A percentile compares a stretch with the other conserved stretches of the same genome.
phyloP scores from a whole-genome alignment of 2,329 filamentous ascomycete genomes.

The Fusarium sambucinum region DNA sequence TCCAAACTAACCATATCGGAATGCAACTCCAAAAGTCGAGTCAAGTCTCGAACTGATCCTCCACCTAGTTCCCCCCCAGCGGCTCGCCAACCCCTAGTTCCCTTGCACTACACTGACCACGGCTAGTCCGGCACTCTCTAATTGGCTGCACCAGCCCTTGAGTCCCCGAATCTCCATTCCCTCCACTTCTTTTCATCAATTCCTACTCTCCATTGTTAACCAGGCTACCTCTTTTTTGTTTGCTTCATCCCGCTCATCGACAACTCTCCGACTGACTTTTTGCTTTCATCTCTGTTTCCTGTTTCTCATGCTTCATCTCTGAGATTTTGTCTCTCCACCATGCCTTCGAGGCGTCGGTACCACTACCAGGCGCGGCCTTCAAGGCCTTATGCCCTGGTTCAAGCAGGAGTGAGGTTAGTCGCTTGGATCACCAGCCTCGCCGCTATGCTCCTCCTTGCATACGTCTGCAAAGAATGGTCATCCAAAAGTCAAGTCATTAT shows the following conservation, averaged over 20 bases:
- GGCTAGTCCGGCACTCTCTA: constrained; percentile 2
- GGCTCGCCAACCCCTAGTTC: constrained; percentile 31
- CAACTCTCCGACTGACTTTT: not conserved
- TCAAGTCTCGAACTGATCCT: constrained; percentile 14
- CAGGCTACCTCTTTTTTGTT: not conserved
- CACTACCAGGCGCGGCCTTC: constrained; percentile 25
- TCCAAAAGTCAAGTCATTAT: constrained; percentile 47
- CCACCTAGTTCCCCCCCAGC: not conserved
- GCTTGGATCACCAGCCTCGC: constrained; percentile 52
- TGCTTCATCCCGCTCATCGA: constrained; percentile 7
- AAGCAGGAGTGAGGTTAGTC: constrained; percentile 46
- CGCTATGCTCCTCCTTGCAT: constrained; percentile 51
- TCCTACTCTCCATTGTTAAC: constrained; percentile 19
- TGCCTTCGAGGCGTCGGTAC: constrained; percentile 35
- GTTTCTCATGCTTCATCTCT: constrained; percentile 18
- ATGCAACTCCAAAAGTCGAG: constrained; percentile 16
- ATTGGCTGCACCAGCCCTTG: constrained; percentile 22
- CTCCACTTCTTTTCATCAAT: constrained; percentile 32
- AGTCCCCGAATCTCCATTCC: constrained; percentile 11
- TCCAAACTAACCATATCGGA: constrained; percentile 29
- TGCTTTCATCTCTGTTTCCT: not conserved
- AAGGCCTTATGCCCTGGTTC: constrained; percentile 37
- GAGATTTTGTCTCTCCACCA: constrained; percentile 4
- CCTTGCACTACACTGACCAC: not conserved
- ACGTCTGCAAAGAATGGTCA: constrained; percentile 51